These are phyloP conservation scores for Cryphonectria naterciae DNA, from an alignment of 2,329 filamentous ascomycete species.

Conservation along the genomic window DNA sequence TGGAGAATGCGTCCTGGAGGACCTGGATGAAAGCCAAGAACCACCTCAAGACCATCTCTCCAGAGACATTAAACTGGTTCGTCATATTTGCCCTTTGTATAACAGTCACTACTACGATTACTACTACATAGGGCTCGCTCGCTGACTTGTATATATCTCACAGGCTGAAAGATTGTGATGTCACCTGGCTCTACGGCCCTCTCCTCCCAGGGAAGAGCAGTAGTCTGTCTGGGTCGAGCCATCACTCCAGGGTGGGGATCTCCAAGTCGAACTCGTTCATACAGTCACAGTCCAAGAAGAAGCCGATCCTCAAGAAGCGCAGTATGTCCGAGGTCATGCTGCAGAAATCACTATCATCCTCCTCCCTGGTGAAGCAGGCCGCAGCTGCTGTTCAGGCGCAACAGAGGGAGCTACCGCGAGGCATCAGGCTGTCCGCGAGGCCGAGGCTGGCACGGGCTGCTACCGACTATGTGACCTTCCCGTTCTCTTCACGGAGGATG, in stretches of 20 bases:
- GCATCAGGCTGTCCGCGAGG: slow-evolving; percentile 51
- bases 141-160: slow-evolving; percentile 10
- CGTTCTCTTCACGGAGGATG: slow-evolving; percentile 63
- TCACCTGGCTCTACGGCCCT: slow-evolving; percentile 96
- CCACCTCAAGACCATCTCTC: slow-evolving; percentile 82
- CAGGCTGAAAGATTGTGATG: slow-evolving; percentile 96
- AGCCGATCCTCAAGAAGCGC: slow-evolving; percentile 94
- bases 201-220: slow-evolving; percentile 67
- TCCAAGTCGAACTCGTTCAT: slow-evolving; percentile 67
- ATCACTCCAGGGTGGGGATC: slow-evolving; percentile 48
- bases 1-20: slow-evolving; percentile 97
- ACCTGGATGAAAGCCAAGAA: slow-evolving; percentile 96
- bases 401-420: slow-evolving; percentile 54
- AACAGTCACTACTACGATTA: neutral
- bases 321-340: slow-evolving; percentile 96
- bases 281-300: slow-evolving; percentile 65
- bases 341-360: slow-evolving; percentile 83
- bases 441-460: slow-evolving; percentile 63
- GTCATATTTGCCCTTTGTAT: slow-evolving; percentile 37
- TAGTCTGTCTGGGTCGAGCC: slow-evolving; percentile 14
- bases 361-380: slow-evolving; percentile 87
- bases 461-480: slow-evolving; percentile 71
- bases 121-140: neutral
- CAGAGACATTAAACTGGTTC: slow-evolving; percentile 92
- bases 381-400: slow-evolving; percentile 85